A percentile compares a stretch with the other conserved stretches of the same genome.
Conservation (phyloP, 2,329 filamentous ascomycete species). For the Verticillium nubilum region DNA sequence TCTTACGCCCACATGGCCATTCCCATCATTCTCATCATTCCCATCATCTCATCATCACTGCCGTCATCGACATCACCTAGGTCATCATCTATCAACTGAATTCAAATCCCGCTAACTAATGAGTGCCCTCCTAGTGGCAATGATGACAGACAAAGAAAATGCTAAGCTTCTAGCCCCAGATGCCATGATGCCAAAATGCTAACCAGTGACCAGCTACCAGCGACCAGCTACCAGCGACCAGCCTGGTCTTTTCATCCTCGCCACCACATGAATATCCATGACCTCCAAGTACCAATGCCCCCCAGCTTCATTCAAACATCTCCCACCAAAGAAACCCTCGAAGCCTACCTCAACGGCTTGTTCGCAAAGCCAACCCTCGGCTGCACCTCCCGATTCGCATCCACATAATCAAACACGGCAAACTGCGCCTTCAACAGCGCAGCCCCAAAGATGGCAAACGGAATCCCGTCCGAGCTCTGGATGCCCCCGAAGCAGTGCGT, state of each 20-base stretch:
- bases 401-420: slow-evolving; percentile 32
- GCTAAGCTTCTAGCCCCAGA: background rate
- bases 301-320: background rate
- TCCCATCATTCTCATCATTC: background rate
- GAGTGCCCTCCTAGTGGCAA: background rate
- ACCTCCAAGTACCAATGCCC: background rate
- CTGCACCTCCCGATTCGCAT: slow-evolving; percentile 3
- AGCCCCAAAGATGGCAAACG: slow-evolving; percentile 34
- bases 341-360: slow-evolving; percentile 18
- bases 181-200: background rate
- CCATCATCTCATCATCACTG: background rate
- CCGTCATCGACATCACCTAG: background rate
- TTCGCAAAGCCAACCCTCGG: slow-evolving; percentile 31
- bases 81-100: background rate
- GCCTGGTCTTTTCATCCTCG: background rate
- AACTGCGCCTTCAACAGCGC: slow-evolving; percentile 38
- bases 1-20: background rate
- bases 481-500: slow-evolving; percentile 29
- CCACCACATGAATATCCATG: background rate
- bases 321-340: background rate
- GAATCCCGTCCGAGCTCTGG: slow-evolving; percentile 27
- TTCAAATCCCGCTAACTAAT: background rate
- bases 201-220: too few relatives aligned
- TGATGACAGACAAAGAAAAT: background rate
- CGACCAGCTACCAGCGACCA: too few relatives aligned